phyloP scores from a whole-genome alignment of 352 stramenopile species.

The Pythium pyrilobum region DNA sequence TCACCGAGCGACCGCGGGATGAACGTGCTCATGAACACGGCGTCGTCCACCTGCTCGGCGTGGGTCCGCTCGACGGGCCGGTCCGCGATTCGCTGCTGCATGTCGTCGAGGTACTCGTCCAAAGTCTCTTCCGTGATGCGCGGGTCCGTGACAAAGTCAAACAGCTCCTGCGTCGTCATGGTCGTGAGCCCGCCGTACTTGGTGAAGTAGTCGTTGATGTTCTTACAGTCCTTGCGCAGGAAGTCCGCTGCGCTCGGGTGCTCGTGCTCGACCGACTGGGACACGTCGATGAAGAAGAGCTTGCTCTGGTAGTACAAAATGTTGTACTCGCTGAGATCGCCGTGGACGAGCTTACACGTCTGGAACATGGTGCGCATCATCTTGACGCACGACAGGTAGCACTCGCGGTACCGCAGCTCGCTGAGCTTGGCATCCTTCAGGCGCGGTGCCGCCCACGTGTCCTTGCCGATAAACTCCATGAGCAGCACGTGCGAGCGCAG shows the following conservation, averaged over 20 bases:
- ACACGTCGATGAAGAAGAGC: constrained; percentile 99
- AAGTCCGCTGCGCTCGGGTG: constrained; percentile 98
- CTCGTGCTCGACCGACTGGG: constrained; percentile 97
- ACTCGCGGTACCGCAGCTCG: constrained; percentile 89
- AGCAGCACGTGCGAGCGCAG: constrained; percentile 97
- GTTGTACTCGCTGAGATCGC: constrained; percentile 99
- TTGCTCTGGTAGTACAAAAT: constrained; percentile 97
- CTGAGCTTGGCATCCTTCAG: constrained; percentile 94
- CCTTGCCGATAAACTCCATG: constrained; percentile 98
- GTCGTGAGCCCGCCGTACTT: constrained; percentile 88
- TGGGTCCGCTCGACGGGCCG: constrained; percentile 53
- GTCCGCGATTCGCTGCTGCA: constrained; percentile 87
- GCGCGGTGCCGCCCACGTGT: constrained; percentile 93
- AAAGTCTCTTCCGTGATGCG: constrained; percentile 68
- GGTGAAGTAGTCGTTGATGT: constrained; percentile 97
- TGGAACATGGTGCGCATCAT: constrained; percentile 98
- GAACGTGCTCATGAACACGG: constrained; percentile 92
- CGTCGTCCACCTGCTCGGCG: constrained; percentile 90
- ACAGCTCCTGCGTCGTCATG: constrained; percentile 94
- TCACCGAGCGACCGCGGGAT: constrained; percentile 95
- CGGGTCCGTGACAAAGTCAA: constrained; percentile 94
- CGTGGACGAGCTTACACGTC: constrained; percentile 95
- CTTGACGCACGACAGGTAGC: constrained; percentile 93
- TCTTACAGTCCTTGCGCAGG: constrained; percentile 96
- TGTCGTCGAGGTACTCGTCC: constrained; percentile 81